These are phyloP conservation scores for Cryptosporidium sp. DNA, from an alignment of 169 alveolate species.

Conservation along the genomic window DNA sequence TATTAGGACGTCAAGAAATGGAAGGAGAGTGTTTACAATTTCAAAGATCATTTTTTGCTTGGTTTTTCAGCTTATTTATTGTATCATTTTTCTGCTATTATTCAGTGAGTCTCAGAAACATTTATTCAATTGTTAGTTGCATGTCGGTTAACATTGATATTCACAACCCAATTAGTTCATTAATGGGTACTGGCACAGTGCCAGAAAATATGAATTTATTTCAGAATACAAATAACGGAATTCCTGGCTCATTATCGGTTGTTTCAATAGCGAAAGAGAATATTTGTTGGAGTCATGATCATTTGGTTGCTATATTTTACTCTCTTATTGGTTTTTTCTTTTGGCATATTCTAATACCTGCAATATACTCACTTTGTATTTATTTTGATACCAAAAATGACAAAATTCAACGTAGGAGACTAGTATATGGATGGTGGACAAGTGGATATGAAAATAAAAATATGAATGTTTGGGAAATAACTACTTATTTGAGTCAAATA, in stretches of 20 bases:
- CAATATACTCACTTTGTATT: conserved; percentile 25
- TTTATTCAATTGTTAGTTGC: conserved; percentile 26
- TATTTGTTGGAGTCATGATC: conserved; percentile 52
- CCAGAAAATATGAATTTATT: background rate
- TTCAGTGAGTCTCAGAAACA: conserved; percentile 8
- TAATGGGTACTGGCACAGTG: background rate
- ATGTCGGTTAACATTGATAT: conserved; percentile 13
- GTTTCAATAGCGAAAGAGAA: conserved; percentile 63
- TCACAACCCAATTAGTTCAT: background rate
- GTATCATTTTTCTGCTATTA: conserved; percentile 43
- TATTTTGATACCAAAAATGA: conserved; percentile 36
- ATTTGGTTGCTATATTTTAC: conserved; percentile 16
- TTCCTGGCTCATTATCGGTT: conserved; percentile 29
- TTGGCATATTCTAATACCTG: conserved; percentile 56
- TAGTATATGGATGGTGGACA: conserved; percentile 73
- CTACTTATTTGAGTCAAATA: conserved; percentile 36
- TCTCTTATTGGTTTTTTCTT: background rate
- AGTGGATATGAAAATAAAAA: conserved; percentile 61
- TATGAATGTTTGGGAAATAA: conserved; percentile 38
- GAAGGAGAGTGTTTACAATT: conserved; percentile 72
- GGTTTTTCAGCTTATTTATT: conserved; percentile 61
- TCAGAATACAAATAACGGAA: background rate
- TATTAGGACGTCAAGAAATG: conserved; percentile 66
- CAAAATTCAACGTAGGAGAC: conserved; percentile 48
- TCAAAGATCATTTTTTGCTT: conserved; percentile 53